Percentiles rank a stretch among this genome's conserved stretches.
Conservation (phyloP, 2,329 filamentous ascomycete genomes). For the Neofusicoccum parvum region DNA sequence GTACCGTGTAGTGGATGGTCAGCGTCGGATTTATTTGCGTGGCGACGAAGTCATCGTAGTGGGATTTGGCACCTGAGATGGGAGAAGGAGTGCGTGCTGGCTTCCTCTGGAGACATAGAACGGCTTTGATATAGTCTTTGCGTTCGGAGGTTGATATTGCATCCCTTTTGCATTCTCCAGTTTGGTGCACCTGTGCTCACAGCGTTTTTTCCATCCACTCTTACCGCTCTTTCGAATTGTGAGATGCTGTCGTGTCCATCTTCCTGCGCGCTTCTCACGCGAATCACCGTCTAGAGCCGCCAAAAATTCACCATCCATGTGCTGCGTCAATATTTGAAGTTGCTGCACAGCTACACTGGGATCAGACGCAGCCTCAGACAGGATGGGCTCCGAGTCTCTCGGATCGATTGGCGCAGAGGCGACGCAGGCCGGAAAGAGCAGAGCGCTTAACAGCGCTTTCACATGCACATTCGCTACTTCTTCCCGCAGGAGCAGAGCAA, state of each 20-base stretch:
- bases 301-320: background rate
- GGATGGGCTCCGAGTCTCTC: background rate
- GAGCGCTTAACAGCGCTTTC: background rate
- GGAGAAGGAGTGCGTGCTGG: constrained; percentile 32
- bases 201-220: background rate
- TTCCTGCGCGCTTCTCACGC: background rate
- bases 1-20: constrained; percentile 37
- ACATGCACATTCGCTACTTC: background rate
- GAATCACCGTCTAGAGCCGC: background rate
- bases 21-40: constrained; percentile 38
- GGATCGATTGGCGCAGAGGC: background rate
- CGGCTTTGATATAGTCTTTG: constrained; percentile 38
- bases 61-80: constrained; percentile 35
- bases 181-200: background rate
- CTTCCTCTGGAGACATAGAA: constrained; percentile 36
- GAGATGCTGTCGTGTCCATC: background rate
- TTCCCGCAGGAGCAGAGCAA: background rate
- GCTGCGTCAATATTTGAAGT: background rate
- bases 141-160: constrained; percentile 25
- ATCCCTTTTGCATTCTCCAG: background rate
- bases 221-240: background rate
- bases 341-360: background rate
- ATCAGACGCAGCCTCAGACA: background rate
- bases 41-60: constrained; percentile 41
- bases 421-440: background rate